Base-by-base conservation (phyloP, 1,284 basidiomycete species). In the Papiliotrema terrestris region DNA sequence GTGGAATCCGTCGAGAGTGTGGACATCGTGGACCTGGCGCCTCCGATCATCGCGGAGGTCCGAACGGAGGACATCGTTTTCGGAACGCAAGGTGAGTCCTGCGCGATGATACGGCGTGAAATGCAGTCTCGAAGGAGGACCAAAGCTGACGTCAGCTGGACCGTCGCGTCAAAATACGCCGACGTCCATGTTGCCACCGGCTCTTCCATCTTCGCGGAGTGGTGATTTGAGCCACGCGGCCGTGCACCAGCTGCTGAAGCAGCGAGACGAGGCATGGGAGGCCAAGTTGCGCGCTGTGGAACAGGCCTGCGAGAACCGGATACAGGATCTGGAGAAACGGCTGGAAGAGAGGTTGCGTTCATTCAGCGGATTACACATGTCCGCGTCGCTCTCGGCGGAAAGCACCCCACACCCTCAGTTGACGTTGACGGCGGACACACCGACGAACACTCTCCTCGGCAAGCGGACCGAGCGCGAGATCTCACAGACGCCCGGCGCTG, bases 321-420 rank as follows among this genome's bases (percentile, higher is more conserved):
- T 72, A 25, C 41, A 55, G 25, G 52, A 56, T 4, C 52, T 65
- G n/a, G 60, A 67, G 49, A 49, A 58, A 13, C 50, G 54, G 32
- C 45, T 69, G 1, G 46, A 49, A 17, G 47, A 46, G 39, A 46
- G 55, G 49, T 39, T 63, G 42, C 23, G 35, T 13, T 41, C 44
- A 5, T 41, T 55, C 11, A 48, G 11, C 41, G 42, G 19, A 25
- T 14, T 26, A 15, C 2, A 29, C 5, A 25, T 42, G 15, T 3
- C 37, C 15, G 22, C 49, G 11, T 42, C 49, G n/a, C 29, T 32
- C 29, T 29, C 41, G 3, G 36, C 42, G 19, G 13, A 23, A 3
- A 43, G 15, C 25, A 23, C 47, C 14, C 32, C 37, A 8, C n/a
- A 36, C 9, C 51, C 51, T 26, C 32, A 17, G 15, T 47, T 52